A percentile compares a stretch with the other conserved stretches of the same genome.
Conservation (phyloP, 2,329 filamentous ascomycete genomes). For the Keithomyces neogunnii region DNA sequence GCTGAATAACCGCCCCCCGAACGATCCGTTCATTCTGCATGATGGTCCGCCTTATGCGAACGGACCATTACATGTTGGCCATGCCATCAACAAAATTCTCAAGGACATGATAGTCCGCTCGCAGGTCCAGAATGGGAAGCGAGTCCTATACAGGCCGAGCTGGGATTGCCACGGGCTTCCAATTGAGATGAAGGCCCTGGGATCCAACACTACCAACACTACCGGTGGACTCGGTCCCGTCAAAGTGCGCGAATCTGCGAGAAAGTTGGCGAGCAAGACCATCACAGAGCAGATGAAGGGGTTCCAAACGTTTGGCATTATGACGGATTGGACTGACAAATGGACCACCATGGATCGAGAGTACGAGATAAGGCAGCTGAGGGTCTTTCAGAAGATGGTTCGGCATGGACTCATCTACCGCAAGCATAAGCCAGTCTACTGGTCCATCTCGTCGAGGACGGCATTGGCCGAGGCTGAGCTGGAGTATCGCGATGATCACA, state of each 20-base stretch:
- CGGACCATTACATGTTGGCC: slow-evolving; percentile 81
- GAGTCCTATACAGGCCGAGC: slow-evolving; percentile 76
- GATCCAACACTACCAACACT: slow-evolving; percentile 32
- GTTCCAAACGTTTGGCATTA: slow-evolving; percentile 67
- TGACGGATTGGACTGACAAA: slow-evolving; percentile 69
- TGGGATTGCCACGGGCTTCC: slow-evolving; percentile 98
- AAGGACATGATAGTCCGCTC: slow-evolving; percentile 88
- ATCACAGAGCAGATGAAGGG: slow-evolving; percentile 64
- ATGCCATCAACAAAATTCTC: slow-evolving; percentile 92
- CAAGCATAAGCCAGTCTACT: slow-evolving; percentile 76
- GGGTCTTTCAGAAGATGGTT: slow-evolving; percentile 68
- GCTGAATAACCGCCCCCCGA: slow-evolving; percentile 42
- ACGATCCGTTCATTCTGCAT: slow-evolving; percentile 69
- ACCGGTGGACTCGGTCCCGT: slow-evolving; percentile 39
- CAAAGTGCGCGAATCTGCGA: slow-evolving; percentile 56
- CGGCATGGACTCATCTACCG: slow-evolving; percentile 66
- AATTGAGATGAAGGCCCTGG: slow-evolving; percentile 91
- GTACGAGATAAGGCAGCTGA: slow-evolving; percentile 68
- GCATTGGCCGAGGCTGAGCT: slow-evolving; percentile 79
- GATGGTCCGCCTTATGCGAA: slow-evolving; percentile 98
- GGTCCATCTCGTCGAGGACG: slow-evolving; percentile 71
- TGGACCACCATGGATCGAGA: slow-evolving; percentile 73
- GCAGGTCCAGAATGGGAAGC: slow-evolving; percentile 62
- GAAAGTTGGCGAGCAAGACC: slow-evolving; percentile 58
- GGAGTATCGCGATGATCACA: slow-evolving; percentile 70